Evolutionary conservation across 805 yeast genomes (phyloP), one percentile per base, ranked within the genome.

Genomic region (Metschnikowia amazonensis): DNA sequence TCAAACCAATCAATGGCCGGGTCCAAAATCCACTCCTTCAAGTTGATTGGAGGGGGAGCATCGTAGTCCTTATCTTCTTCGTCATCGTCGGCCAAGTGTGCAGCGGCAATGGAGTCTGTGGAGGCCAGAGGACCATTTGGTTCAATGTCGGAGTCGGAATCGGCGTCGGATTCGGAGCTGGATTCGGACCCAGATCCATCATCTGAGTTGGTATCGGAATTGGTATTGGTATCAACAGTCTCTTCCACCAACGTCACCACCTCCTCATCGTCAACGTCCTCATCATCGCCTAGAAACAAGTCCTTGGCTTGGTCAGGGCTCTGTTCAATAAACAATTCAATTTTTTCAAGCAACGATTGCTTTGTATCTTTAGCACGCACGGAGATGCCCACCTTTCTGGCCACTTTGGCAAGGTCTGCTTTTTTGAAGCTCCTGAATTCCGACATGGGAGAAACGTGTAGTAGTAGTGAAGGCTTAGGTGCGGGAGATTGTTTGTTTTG

Each of bases 361-460:
- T 71, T 71, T 36, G 75, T 70, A 53, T 70, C 75, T 52, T 70
- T 71, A 34, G 67, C 49, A 41, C 60, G 55, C 30, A 65, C 60
- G 39, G 61, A 55, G 25, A 69, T 51, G 29, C 67, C 75, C 32
- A 66, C 63, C 48, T 65, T 66, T 33, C 56, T 64, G 48, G 66
- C 65, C 32, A 63, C 67, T 35, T 53, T 56, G 52, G 65, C 58
- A 49, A 71, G 60, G 43, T 71, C 76, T 35, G 74, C 72, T 56
- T 71, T 71, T 52, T 66, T 71, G 51, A 55, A 66, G 35, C 58
- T 49, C 33, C 54, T 56, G 55, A 60, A 66, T 30, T 66, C 70
- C 37, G 70, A 61, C 75, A 70, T 69, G 30, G 43, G 27, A 5
- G 20, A 24, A 25, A 6, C 17, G 31, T 14, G 43, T 31, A 20